These are phyloP conservation scores for Przewalskia tangutica DNA, from an alignment of 257 asterid species.

Conservation along the genomic window DNA sequence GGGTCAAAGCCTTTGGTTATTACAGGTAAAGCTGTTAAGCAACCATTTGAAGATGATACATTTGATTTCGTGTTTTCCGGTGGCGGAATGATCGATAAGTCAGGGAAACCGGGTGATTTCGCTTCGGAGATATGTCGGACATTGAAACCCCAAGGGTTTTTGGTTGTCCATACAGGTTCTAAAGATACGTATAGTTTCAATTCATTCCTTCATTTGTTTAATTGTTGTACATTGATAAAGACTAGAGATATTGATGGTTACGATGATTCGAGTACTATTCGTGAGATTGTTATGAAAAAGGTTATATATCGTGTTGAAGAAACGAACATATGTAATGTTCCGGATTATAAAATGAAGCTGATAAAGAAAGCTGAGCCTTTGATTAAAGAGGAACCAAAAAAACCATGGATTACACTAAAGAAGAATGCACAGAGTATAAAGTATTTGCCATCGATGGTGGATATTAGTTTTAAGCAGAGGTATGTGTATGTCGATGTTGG, in stretches of 20 bases:
- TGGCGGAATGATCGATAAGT: slow-evolving; percentile 32
- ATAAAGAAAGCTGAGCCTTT: slow-evolving; percentile 63
- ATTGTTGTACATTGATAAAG: slow-evolving; percentile 37
- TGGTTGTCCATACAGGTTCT: slow-evolving; percentile 34
- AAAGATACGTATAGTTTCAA: slow-evolving; percentile 32
- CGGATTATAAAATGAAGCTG: slow-evolving; percentile 49
- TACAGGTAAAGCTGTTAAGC: slow-evolving; percentile 25
- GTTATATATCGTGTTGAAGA: not conserved
- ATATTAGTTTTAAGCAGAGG: slow-evolving; percentile 67
- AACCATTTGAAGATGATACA: slow-evolving; percentile 16
- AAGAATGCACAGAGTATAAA: slow-evolving; percentile 58
- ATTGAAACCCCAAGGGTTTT: slow-evolving; percentile 39
- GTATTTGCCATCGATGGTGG: slow-evolving; percentile 73
- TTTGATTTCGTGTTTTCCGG: slow-evolving; percentile 39
- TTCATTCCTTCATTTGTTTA: slow-evolving; percentile 40
- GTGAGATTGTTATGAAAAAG: slow-evolving; percentile 45
- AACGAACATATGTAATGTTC: slow-evolving; percentile 40
- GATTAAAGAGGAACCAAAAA: slow-evolving; percentile 71
- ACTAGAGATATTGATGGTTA: slow-evolving; percentile 29
- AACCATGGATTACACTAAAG: slow-evolving; percentile 94
- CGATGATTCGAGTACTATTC: slow-evolving; percentile 14
- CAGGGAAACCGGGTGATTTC: slow-evolving; percentile 17
- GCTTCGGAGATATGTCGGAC: slow-evolving; percentile 33
- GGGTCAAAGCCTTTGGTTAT: slow-evolving; percentile 65
- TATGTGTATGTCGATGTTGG: slow-evolving; percentile 89